These are phyloP conservation scores for Trichoderma harzianum DNA, from an alignment of 2,329 filamentous ascomycete species.

Conservation along the genomic window DNA sequence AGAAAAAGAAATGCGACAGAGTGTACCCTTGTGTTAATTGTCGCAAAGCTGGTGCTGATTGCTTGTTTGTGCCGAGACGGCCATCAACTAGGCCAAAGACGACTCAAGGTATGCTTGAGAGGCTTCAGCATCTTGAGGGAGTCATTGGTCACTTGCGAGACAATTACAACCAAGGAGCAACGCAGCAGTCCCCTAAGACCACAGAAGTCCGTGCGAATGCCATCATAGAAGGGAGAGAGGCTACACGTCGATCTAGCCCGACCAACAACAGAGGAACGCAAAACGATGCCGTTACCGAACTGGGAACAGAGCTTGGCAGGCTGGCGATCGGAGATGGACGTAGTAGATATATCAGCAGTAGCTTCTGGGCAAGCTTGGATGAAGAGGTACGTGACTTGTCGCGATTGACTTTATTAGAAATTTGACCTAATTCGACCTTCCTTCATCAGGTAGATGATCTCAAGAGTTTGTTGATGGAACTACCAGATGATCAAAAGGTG, in stretches of 20 bases:
- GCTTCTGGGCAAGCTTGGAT: background rate
- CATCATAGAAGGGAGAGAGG: background rate
- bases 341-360: background rate
- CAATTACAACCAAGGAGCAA: background rate
- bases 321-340: background rate
- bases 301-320: conserved; percentile 1
- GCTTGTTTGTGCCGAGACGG: background rate
- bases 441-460: background rate
- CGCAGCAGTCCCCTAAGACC: background rate
- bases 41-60: background rate
- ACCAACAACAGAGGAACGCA: background rate
- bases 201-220: background rate
- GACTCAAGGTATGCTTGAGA: background rate
- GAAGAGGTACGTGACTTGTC: background rate
- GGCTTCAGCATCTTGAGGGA: conserved; percentile 3
- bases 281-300: background rate
- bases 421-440: background rate
- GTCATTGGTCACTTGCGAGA: background rate
- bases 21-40: background rate
- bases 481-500: background rate
- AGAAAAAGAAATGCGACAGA: conserved; percentile 3
- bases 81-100: background rate
- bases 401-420: background rate
- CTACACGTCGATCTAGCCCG: background rate
- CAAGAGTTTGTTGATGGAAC: background rate